Base-by-base conservation (phyloP, 2,329 filamentous ascomycete species). In the Fusarium newnesense region DNA sequence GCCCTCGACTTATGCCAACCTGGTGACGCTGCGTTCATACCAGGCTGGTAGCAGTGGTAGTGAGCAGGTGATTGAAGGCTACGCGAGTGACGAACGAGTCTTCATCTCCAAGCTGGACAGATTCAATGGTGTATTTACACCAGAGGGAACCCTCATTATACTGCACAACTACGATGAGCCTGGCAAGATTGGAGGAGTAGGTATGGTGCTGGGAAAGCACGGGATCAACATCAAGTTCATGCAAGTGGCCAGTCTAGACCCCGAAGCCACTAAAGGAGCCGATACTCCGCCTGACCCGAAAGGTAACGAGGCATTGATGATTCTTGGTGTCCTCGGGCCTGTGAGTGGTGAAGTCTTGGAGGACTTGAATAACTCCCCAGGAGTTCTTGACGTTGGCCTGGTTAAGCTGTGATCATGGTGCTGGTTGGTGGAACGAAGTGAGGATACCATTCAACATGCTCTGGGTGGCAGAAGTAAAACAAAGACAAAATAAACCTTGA, bases 171-270 rank as follows among this genome's bases (percentile, higher is more conserved):
- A 93, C 77, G 93, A 96, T 78, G 88, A 91, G 72, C 93, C 93
- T 0, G 94, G 94, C 16, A 95, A 95, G 85, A 96, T 96, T 79
- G 94, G 94, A 5, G 90, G 90, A 42, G 93, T 96, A 6, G 94
- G 94, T 2, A 91, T 87, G 65, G 86, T 91, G 58, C 83, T 96
- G 32, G 94, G 93, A 0, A 86, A 86, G 42, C 88, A 92, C 42
- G 90, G 89, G 0, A 90, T 96, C 59, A 96, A 96, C 77, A 94
- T 96, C 80, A 88, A 88, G 50, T 95, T 92, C 79, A 96, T 96
- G 94, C 91, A 89, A 78, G 93, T 95, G 4, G 88, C 87, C 7
- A 84, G 85, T 21, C 79, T 93, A 70, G 85, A 80, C 19, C 67
- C 65, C 63, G 68, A 58, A 69, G 66, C 58, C 39, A 77, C 67